These are phyloP conservation scores for Cryphonectria radicalis DNA, from an alignment of 2,329 filamentous ascomycete species.

Conservation along the genomic window DNA sequence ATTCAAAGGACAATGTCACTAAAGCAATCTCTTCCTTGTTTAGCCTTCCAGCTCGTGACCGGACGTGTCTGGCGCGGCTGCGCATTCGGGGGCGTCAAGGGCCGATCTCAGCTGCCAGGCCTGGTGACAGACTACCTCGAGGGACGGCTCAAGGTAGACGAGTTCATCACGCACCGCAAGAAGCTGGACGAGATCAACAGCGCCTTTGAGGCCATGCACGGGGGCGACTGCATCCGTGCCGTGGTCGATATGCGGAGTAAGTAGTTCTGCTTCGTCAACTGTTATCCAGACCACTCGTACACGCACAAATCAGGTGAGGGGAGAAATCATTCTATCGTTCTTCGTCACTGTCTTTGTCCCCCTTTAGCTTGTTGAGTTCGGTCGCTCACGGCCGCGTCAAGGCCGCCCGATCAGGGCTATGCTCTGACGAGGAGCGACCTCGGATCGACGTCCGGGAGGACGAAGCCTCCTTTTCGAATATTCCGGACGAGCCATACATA, in stretches of 20 bases:
- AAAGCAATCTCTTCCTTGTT: conserved; percentile 1
- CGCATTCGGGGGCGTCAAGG: conserved; percentile 98
- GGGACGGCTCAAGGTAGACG: conserved; percentile 93
- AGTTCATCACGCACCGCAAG: conserved; percentile 98
- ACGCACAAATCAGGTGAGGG: neutral
- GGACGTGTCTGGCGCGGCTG: conserved; percentile 98
- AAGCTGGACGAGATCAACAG: conserved; percentile 81
- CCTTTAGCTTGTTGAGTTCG: conserved; percentile 15
- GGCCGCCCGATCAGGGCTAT: conserved; percentile 20
- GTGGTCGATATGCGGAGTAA: conserved; percentile 70
- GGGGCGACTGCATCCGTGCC: conserved; percentile 94
- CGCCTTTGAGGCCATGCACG: conserved; percentile 90
- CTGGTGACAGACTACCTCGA: conserved; percentile 89
- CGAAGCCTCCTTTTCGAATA: neutral
- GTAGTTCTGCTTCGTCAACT: conserved; percentile 8
- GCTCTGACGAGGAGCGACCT: conserved; percentile 14
- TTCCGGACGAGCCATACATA: neutral
- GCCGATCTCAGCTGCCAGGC: conserved; percentile 84
- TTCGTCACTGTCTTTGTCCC: neutral
- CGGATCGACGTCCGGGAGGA: neutral
- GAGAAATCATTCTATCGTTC: neutral
- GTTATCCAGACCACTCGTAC: conserved; percentile 4
- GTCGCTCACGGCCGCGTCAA: conserved; percentile 25
- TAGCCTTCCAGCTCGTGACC: conserved; percentile 97
- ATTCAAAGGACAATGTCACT: conserved; percentile 1